These are phyloP conservation scores for Phytophthora syringae DNA, from an alignment of 352 stramenopile genomes.

Conservation along the genomic window DNA sequence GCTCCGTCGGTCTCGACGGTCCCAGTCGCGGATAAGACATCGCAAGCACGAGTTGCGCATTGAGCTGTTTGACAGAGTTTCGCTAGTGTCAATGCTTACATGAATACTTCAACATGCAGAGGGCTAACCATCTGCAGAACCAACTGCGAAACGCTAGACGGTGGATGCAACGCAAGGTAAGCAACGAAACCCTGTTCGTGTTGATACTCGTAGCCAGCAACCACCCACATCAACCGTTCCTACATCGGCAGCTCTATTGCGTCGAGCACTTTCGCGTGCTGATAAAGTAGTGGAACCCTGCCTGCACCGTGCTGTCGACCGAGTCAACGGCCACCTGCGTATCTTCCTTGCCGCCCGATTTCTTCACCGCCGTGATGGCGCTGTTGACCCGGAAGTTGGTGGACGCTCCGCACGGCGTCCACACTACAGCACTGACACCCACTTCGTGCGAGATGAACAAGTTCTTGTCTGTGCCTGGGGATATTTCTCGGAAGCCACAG, in stretches of 20 bases:
- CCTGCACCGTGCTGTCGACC: conserved; percentile 54
- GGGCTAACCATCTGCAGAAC: not conserved
- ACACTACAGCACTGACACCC: conserved; percentile 51
- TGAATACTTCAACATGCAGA: conserved; percentile 5
- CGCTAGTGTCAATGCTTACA: conserved; percentile 4
- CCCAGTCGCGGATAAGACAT: conserved; percentile 3
- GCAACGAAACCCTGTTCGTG: conserved; percentile 9
- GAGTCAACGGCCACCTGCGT: conserved; percentile 62
- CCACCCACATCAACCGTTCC: not conserved
- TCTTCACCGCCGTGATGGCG: conserved; percentile 50
- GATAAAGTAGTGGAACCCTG: conserved; percentile 59
- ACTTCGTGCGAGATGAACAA: conserved; percentile 58
- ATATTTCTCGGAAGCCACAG: conserved; percentile 40
- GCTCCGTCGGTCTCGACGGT: not conserved
- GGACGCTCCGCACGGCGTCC: conserved; percentile 52
- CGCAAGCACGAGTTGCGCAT: not conserved
- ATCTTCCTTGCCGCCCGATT: conserved; percentile 30
- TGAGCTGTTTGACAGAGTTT: conserved; percentile 17
- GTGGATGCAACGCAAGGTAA: conserved; percentile 22
- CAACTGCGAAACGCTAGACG: not conserved
- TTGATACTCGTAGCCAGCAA: no score
- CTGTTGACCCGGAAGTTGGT: conserved; percentile 65
- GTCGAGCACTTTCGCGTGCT: conserved; percentile 35
- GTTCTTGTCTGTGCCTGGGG: conserved; percentile 40
- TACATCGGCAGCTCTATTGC: not conserved